Evolutionary conservation across 495 filamentous ascomycete genomes (phyloP), one percentile per base, ranked within the genome.

Genomic region (Tuber microsphaerosporum): DNA sequence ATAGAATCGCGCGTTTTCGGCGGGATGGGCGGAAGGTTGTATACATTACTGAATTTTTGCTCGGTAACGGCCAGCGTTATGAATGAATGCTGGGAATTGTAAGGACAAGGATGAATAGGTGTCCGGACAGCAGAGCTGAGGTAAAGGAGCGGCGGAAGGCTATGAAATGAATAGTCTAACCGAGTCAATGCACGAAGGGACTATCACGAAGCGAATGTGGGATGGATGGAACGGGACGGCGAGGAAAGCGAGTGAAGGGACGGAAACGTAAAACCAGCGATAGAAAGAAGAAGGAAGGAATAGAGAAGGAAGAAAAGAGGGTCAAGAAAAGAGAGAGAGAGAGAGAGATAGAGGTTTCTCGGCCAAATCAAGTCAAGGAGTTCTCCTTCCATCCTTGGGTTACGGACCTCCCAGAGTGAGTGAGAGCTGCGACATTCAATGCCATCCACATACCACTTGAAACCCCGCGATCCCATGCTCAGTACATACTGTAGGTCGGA

Each of bases 1-100:
- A 65, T 16, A 65, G 56, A 17, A 65, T 37, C 7, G 41, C 7
- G 41, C 42, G 2, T 45, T 72, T 72, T 31, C 42, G 45, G 9
- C 42, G 39, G 19, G 71, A 20, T 4, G 71, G 65, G 12, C 45
- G 73, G 61, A 16, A 42, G 41, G 31, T 45, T 45, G 42, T 5
- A 10, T 34, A 16, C 56, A 72, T 72, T 16, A 14, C 51, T 72
- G 9, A 14, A 43, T 71, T 12, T 22, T 68, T 71, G 68, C 7
- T 46, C 19, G 42, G n/a, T 17, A 75, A 75, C 69, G 69, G 69
- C 69, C 68, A 71, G 69, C 73, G 61, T 71, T 37, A 44, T 41
- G 42, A 42, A 44, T 41, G 42, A 42, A 56, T 14, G 39, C 14
- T 61, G 72, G 22, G 43, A 61, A 73, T 12, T 48, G 43, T 14